Evolutionary conservation across 768 basidiomycete genomes (phyloP).

Genomic region (Hericium coralloides): DNA sequence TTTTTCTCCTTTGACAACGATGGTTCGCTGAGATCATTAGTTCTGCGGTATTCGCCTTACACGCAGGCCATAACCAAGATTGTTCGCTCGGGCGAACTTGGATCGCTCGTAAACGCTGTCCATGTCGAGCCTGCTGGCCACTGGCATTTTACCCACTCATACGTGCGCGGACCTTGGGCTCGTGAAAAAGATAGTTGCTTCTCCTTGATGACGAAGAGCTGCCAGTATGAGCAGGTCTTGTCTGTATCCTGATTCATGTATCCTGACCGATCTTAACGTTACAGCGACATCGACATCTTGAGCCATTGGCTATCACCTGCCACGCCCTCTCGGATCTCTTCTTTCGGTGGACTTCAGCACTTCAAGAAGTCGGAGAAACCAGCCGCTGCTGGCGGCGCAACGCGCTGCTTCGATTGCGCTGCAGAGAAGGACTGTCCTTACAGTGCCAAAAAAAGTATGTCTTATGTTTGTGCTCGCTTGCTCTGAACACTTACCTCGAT

Average conservation of each 20-base stretch:
- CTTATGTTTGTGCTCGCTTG: not conserved
- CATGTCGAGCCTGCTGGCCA: conserved; percentile 84
- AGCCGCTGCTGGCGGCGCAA: conserved; percentile 50
- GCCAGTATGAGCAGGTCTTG: conserved; percentile 50
- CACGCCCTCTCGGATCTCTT: conserved; percentile 61
- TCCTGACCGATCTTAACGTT: not conserved
- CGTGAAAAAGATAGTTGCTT: conserved; percentile 65
- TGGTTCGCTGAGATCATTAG: conserved; percentile 27
- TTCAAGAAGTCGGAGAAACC: conserved; percentile 74
- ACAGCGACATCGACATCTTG: conserved; percentile 78
- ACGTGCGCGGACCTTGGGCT: conserved; percentile 77
- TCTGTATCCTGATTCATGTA: not conserved
- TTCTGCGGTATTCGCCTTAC: conserved; percentile 85
- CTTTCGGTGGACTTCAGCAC: conserved; percentile 80
- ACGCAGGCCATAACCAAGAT: conserved; percentile 59
- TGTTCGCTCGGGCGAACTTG: conserved; percentile 61
- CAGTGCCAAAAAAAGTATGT: conserved; percentile 76
- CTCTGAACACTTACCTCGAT: conserved; percentile 2
- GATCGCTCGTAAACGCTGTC: conserved; percentile 72
- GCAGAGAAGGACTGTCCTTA: conserved; percentile 70
- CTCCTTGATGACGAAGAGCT: conserved; percentile 83
- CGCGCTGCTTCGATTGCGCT: conserved; percentile 71
- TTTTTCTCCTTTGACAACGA: not conserved
- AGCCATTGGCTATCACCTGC: conserved; percentile 69
- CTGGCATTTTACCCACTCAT: conserved; percentile 86